A percentile compares a stretch with the other conserved stretches of the same genome.
phyloP scores from a whole-genome alignment of 495 filamentous ascomycete genomes.

The Neurospora pannonica region DNA sequence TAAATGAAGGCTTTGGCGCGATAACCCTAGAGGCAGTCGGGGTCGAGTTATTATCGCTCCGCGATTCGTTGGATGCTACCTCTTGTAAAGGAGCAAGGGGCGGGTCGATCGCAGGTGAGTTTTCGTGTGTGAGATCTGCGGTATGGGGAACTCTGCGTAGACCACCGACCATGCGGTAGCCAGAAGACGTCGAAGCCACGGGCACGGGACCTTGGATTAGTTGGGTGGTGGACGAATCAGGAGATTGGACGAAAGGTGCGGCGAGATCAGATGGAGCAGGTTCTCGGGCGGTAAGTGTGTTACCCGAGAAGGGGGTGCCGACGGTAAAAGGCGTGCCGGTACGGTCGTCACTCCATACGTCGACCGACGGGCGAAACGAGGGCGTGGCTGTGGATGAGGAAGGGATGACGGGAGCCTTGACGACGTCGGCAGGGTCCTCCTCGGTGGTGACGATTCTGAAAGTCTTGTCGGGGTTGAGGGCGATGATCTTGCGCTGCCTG shows the following conservation, averaged over 20 bases:
- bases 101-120: slow-evolving; percentile 16
- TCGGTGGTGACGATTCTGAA: slow-evolving; percentile 31
- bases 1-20: slow-evolving; percentile 36
- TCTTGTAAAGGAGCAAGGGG: slow-evolving; percentile 35
- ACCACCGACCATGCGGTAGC: slow-evolving; percentile 45
- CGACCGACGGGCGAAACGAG: slow-evolving; percentile 38
- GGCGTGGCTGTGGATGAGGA: slow-evolving; percentile 29
- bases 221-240: slow-evolving; percentile 23
- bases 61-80: slow-evolving; percentile 10
- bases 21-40: slow-evolving; percentile 12
- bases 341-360: slow-evolving; percentile 36
- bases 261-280: slow-evolving; percentile 13
- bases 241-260: slow-evolving; percentile 17
- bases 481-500: slow-evolving; percentile 30
- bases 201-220: slow-evolving; percentile 34
- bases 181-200: slow-evolving; percentile 36
- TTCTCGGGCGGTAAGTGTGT: slow-evolving; percentile 15
- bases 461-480: slow-evolving; percentile 38
- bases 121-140: slow-evolving; percentile 38
- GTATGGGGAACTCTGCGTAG: slow-evolving; percentile 44
- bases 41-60: neutral
- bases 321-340: slow-evolving; percentile 29
- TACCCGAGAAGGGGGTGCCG: slow-evolving; percentile 31
- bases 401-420: slow-evolving; percentile 21
- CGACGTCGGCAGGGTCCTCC: slow-evolving; percentile 9